phyloP scores from a whole-genome alignment of 345 rosid genomes.

The Garcia nutans region DNA sequence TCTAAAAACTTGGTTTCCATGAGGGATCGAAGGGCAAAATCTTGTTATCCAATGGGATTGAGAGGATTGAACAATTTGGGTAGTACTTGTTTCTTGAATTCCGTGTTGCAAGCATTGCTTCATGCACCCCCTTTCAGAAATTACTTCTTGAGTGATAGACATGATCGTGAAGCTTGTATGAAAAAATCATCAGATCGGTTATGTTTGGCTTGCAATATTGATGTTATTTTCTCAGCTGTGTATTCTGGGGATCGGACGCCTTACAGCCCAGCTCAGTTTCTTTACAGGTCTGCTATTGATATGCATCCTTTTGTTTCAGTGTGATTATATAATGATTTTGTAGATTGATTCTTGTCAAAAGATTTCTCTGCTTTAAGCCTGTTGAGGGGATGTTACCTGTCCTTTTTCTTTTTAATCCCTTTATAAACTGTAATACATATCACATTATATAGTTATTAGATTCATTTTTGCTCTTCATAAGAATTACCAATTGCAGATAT shows the following conservation, averaged over 20 bases:
- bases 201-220: constrained; percentile 30
- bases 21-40: constrained; percentile 29
- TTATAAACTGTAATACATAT: not conserved
- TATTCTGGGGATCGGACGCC: constrained; percentile 32
- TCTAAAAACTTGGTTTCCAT: constrained; percentile 31
- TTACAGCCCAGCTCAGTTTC: constrained; percentile 35
- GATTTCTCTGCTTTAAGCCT: constrained; percentile 8
- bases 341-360: constrained; percentile 6
- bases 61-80: constrained; percentile 37
- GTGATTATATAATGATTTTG: constrained; percentile 1
- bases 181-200: constrained; percentile 24
- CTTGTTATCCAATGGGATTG: constrained; percentile 32
- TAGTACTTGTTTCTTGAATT: constrained; percentile 35
- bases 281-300: constrained; percentile 32
- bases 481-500: not conserved
- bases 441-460: not conserved
- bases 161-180: constrained; percentile 26
- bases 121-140: constrained; percentile 33
- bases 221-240: constrained; percentile 22
- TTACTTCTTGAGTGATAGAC: constrained; percentile 28
- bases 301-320: constrained; percentile 12
- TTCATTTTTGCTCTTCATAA: not conserved
- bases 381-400: not conserved
- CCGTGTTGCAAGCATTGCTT: constrained; percentile 34
- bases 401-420: not conserved